Base-by-base conservation (phyloP, 768 basidiomycete genomes). In the Cyclocybe cylindracea region DNA sequence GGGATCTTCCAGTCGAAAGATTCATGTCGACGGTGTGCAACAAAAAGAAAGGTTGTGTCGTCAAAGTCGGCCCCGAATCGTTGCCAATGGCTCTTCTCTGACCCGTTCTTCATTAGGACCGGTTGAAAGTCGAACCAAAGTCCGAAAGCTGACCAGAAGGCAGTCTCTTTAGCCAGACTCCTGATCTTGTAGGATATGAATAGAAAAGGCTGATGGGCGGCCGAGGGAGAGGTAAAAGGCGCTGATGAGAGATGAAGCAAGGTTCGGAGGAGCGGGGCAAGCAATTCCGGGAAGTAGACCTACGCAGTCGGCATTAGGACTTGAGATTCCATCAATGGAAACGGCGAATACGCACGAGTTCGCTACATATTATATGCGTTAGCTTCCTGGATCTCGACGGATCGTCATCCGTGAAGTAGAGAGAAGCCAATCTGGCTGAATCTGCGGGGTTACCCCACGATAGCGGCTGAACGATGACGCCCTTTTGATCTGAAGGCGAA, bases 261-360 rank as follows among this genome's bases (percentile, higher is more conserved):
- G 2, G 87, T 84, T 2, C 86, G 82, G 14, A 95, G 71, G 13
- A 95, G 79, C 4, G 88, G 88, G 0, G 84, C 88, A 9, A 91
- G 75, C 1, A 95, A 79, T 51, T 89, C 83, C 0, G 90, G 89
- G 61, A 94, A 94, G 68, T 95, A 95, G 10, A 95, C 81, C 88
- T 94, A 50, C 40, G 31, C 11, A n/a, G 19, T 48, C 5, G 38
- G 55, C 18, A 57, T 53, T 29, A 32, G 10, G 29, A 14, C 11
- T 7, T 10, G 10, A 33, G 3, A 44, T 29, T 6, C 35, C 11
- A 32, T 29, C 34, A 16, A 42, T 19, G 16, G 31, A 39, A 10
- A 13, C n/a, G 5, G 46, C 13, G 18, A 9, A 19, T 37, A 77
- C 84, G 63, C 70, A 91, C 91, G 48, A 94, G 77, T 68, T 94